Conservation (phyloP, 345 rosid genomes). For the Eucalyptus melliodora region DNA sequence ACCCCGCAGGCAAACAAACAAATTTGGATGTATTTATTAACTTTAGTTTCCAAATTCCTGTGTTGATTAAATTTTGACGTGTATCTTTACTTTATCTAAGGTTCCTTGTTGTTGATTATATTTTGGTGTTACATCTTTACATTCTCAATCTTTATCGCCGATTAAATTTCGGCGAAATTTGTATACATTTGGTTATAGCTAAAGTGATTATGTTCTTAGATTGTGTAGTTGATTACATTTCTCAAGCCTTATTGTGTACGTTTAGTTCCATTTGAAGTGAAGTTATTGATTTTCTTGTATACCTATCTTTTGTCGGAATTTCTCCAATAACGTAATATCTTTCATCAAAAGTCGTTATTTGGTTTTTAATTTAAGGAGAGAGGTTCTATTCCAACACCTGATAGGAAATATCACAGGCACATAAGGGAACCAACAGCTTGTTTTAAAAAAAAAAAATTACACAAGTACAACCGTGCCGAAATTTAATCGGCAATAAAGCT, state of each 20-base stretch:
- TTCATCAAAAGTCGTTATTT: too few species aligned
- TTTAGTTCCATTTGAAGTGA: not conserved
- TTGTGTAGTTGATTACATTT: too few species aligned
- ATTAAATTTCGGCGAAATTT: too few species aligned
- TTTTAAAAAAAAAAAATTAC: too few species aligned
- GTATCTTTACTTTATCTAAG: not conserved
- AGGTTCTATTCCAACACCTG: not conserved
- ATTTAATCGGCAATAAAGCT: not conserved
- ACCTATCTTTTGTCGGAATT: too few species aligned
- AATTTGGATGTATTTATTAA: too few species aligned
- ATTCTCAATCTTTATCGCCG: not conserved
- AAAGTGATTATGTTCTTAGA: not conserved
- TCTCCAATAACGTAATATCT: too few species aligned
- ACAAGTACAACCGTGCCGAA: not conserved
- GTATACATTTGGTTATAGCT: not conserved
- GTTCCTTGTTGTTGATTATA: not conserved
- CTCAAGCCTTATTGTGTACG: rapidly evolving
- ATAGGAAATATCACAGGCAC: not conserved
- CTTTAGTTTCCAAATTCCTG: rapidly evolving
- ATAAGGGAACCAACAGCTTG: not conserved
- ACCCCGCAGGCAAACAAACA: not conserved
- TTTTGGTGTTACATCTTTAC: not conserved
- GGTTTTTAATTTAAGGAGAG: not conserved
- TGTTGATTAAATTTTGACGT: not conserved
- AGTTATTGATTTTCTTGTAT: not conserved